Percentiles rank a stretch among this genome's conserved stretches.
These are phyloP conservation scores for Capsicum chinense DNA, from an alignment of 257 asterid genomes.

Conservation along the genomic window DNA sequence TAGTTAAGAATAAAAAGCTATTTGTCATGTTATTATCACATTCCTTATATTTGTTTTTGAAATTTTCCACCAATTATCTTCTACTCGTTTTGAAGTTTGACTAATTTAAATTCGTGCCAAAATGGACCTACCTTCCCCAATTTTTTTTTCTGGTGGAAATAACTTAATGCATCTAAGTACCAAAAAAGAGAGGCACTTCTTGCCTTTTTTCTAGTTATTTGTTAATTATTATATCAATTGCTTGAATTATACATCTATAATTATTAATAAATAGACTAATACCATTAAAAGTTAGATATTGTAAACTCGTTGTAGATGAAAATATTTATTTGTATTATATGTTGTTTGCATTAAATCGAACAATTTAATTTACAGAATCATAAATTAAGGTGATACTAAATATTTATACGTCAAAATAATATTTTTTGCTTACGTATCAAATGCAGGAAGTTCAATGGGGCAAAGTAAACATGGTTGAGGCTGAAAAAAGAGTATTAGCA, in stretches of 20 bases:
- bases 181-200: not conserved
- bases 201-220: not conserved
- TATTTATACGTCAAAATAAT: not conserved
- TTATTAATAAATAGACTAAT: not conserved
- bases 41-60: no score
- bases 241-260: not conserved
- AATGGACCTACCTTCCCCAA: not conserved
- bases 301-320: no score
- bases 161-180: not conserved
- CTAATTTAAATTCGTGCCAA: rapidly evolving
- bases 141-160: not conserved
- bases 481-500: conserved; percentile 80
- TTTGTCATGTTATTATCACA: not conserved
- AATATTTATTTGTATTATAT: no score
- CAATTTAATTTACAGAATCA: no score
- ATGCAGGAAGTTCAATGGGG: conserved; percentile 87
- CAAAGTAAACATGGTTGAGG: conserved; percentile 78
- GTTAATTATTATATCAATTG: not conserved
- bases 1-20: not conserved
- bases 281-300: not conserved
- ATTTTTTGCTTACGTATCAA: not conserved
- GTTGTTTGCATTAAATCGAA: no score
- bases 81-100: rapidly evolving
- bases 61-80: not conserved
- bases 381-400: no score